Base-by-base conservation (phyloP, 805 yeast species). In the Candida ovalis region DNA sequence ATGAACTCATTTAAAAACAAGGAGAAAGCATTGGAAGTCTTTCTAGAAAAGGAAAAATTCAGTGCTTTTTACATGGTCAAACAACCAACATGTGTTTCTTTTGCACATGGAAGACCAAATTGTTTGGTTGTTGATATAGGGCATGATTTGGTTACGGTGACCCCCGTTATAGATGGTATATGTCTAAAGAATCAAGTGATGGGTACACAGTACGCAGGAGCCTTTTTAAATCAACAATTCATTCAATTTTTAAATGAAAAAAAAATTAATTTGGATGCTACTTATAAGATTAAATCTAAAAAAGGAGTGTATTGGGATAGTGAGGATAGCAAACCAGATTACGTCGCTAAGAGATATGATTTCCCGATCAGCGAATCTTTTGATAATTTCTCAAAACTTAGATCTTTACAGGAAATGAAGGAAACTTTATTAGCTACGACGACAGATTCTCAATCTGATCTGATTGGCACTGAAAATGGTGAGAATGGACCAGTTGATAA, bases 61-160 rank as follows among this genome's bases (percentile, higher is more conserved):
- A 91, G 94, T 35, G 97, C 95, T 0, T 80, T 88, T 49, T 91
- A 84, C 62, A 64, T 88, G 22, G 90, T 88, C 13, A 84, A 89
- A 49, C 76, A 84, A 8, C 92, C 97, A n/a, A 84, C 95, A 0
- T 86, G 96, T 69, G 82, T 86, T 1, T 82, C 96, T 1, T 91
- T 91, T 68, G 90, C 92, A 10, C 85, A 86, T 54, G 96, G 96
- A 3, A 76, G 95, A 62, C 90, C 96, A 40, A 85, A 84, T 51
- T 89, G 96, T 63, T 71, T 89, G 28, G 89, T 89, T 36, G 92
- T 89, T 36, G 96, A 89, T 64, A 68, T 88, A 36, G 96, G 96
- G 5, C 94, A 87, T 61, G 91, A 86, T 61, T 70, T 83, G 2
- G 73, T 78, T 18, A 81, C 88, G 51, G 91, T 83, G 1, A 84